Percentiles rank a stretch among this genome's conserved stretches.
These are phyloP conservation scores for Thielaviopsis cerberus DNA, from an alignment of 2,329 filamentous ascomycete species.

Conservation along the genomic window DNA sequence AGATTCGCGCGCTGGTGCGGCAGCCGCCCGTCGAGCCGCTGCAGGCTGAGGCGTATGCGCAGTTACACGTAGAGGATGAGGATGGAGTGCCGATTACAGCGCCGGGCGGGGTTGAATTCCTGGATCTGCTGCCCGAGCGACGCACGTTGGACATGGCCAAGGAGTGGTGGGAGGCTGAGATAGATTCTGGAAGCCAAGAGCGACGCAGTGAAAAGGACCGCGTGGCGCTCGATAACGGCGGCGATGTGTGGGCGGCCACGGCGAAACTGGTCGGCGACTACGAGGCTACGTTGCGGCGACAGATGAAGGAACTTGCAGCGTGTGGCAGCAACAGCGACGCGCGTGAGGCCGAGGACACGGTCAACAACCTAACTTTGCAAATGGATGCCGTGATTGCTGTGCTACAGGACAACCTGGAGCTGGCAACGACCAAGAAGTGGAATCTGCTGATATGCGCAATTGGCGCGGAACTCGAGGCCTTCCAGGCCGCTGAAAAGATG, in stretches of 20 bases:
- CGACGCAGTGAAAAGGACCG: constrained; percentile 41
- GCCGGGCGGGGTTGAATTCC: constrained; percentile 32
- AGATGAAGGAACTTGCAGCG: constrained; percentile 26
- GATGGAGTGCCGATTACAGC: constrained; percentile 15
- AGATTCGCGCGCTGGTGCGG: constrained; percentile 40
- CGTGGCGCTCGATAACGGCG: constrained; percentile 48
- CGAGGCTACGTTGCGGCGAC: constrained; percentile 40
- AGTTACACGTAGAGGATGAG: constrained; percentile 5
- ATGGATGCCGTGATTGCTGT: constrained; percentile 38
- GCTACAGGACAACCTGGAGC: constrained; percentile 33
- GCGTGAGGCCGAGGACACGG: constrained; percentile 20
- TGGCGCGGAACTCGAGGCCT: constrained; percentile 53
- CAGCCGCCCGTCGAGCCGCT: constrained; percentile 37
- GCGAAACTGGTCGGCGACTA: constrained; percentile 42
- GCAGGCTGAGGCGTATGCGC: constrained; percentile 26
- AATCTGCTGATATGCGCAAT: constrained; percentile 59
- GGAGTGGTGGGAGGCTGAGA: constrained; percentile 51
- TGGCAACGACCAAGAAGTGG: constrained; percentile 47
- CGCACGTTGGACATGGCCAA: constrained; percentile 52
- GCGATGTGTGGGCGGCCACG: constrained; percentile 45
- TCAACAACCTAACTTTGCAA: constrained; percentile 30
- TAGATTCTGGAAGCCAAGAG: constrained; percentile 37
- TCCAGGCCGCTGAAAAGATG: constrained; percentile 39
- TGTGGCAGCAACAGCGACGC: constrained; percentile 10
- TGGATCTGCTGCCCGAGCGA: constrained; percentile 41